A percentile compares a stretch with the other conserved stretches of the same genome.
These are phyloP conservation scores for Cetradonia linearis DNA, from an alignment of 495 filamentous ascomycete species.

Conservation along the genomic window DNA sequence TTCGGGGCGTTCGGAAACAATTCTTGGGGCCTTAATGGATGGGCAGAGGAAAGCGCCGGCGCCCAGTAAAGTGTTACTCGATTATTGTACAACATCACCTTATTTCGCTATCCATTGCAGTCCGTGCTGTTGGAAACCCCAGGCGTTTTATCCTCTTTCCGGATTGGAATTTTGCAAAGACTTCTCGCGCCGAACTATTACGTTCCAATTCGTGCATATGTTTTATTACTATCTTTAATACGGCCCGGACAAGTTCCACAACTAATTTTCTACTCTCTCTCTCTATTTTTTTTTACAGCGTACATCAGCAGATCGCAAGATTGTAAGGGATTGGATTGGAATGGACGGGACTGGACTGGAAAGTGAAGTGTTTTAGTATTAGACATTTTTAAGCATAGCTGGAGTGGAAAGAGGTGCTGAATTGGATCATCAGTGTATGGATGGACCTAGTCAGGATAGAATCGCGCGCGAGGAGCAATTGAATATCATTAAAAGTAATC, in stretches of 20 bases:
- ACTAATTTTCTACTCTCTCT: not conserved
- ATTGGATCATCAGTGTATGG: not conserved
- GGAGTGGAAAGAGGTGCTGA: not conserved
- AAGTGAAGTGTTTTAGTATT: not conserved
- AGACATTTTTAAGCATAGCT: not conserved
- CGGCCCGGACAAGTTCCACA: not conserved
- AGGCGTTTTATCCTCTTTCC: constrained; percentile 4
- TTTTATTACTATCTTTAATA: constrained; percentile 13
- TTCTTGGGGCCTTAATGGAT: constrained; percentile 54
- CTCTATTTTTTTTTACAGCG: not conserved
- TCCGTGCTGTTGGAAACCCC: constrained; percentile 6
- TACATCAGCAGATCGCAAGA: constrained; percentile 1
- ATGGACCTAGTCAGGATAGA: not conserved
- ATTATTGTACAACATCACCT: constrained; percentile 19
- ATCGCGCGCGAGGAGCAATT: not conserved
- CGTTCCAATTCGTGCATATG: constrained; percentile 10
- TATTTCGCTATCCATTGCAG: constrained; percentile 18
- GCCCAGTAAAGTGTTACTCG: constrained; percentile 34
- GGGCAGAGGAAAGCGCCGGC: constrained; percentile 51
- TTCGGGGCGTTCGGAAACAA: constrained; percentile 46
- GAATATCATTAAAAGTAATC: not conserved
- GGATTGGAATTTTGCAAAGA: not conserved
- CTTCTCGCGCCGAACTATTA: not conserved
- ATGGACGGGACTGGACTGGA: not conserved
- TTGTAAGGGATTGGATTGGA: not conserved